These are phyloP conservation scores for Effrenium voratum DNA, from an alignment of 73 alveolate species.

Conservation along the genomic window DNA sequence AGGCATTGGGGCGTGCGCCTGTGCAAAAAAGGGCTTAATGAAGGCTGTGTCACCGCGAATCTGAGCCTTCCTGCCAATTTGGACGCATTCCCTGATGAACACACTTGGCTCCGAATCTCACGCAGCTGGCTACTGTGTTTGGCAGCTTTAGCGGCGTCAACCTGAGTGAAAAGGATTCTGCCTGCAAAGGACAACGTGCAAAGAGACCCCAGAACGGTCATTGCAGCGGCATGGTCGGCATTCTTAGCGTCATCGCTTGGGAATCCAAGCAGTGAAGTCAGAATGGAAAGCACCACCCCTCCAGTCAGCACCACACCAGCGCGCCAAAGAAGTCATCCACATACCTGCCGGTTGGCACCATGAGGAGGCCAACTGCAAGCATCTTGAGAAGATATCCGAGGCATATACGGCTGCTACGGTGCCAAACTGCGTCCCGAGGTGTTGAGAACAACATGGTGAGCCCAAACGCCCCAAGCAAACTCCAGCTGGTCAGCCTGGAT, in stretches of 20 bases:
- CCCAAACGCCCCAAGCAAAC: not conserved
- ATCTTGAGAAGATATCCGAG: not conserved
- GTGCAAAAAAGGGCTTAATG: constrained; percentile 23
- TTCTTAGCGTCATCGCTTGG: constrained; percentile 5
- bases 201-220: constrained; percentile 12
- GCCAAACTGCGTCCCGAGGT: not conserved
- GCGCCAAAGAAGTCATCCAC: constrained; percentile 30
- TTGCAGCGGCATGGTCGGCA: not conserved
- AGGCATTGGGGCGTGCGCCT: not conserved
- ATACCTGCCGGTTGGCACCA: not conserved
- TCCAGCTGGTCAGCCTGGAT: not conserved
- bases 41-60: constrained; percentile 22
- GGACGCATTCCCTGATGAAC: constrained; percentile 53
- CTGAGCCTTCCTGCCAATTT: constrained; percentile 47
- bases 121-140: not conserved
- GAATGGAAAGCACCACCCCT: not conserved
- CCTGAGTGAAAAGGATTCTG: constrained; percentile 39
- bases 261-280: not conserved
- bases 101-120: not conserved
- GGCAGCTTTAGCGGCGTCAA: constrained; percentile 17
- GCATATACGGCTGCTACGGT: not conserved
- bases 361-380: not conserved
- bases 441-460: not conserved
- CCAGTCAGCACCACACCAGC: not conserved
- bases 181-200: not conserved